These are phyloP conservation scores for Leccinum imitatum DNA, from an alignment of 768 basidiomycete species.

Conservation along the genomic window DNA sequence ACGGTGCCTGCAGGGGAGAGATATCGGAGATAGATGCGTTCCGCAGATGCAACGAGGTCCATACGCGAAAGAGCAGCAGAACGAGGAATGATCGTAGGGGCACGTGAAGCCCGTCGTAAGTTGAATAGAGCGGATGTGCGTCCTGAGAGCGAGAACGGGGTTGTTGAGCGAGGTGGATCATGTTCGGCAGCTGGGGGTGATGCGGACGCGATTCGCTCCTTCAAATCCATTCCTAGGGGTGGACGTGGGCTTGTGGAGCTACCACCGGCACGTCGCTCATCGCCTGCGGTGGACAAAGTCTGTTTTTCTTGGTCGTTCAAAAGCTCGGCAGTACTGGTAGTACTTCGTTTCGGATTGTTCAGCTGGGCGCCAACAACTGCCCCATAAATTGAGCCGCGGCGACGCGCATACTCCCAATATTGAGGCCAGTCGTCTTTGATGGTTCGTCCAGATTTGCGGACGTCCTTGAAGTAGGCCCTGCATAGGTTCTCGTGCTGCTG, in stretches of 20 bases:
- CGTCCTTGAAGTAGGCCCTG: conserved; percentile 98
- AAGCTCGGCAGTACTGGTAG: conserved; percentile 74
- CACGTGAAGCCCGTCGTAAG: conserved; percentile 75
- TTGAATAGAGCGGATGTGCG: conserved; percentile 78
- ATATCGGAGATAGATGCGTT: conserved; percentile 95
- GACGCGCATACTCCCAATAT: conserved; percentile 92
- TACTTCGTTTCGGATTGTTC: conserved; percentile 69
- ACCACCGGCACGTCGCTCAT: conserved; percentile 48
- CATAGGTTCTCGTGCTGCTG: conserved; percentile 99
- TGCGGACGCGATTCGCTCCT: conserved; percentile 41
- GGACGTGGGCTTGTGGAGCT: conserved; percentile 62
- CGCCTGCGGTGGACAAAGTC: conserved; percentile 48
- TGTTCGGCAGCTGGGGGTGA: conserved; percentile 49
- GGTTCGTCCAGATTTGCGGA: conserved; percentile 88
- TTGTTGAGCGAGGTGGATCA: conserved; percentile 63
- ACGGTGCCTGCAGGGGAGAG: conserved; percentile 78
- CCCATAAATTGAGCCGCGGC: conserved; percentile 91
- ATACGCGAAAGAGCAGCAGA: conserved; percentile 86
- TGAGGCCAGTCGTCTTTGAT: conserved; percentile 99
- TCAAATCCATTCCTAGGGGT: conserved; percentile 32
- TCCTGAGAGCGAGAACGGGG: conserved; percentile 75
- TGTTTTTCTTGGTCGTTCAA: conserved; percentile 70
- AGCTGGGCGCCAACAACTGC: conserved; percentile 78
- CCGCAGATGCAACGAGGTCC: conserved; percentile 90
- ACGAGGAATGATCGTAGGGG: conserved; percentile 92